Percentiles rank a stretch among this genome's conserved stretches.
Conservation (phyloP, 139 green algal genomes). For the Limnomonas spitsbergensis region DNA sequence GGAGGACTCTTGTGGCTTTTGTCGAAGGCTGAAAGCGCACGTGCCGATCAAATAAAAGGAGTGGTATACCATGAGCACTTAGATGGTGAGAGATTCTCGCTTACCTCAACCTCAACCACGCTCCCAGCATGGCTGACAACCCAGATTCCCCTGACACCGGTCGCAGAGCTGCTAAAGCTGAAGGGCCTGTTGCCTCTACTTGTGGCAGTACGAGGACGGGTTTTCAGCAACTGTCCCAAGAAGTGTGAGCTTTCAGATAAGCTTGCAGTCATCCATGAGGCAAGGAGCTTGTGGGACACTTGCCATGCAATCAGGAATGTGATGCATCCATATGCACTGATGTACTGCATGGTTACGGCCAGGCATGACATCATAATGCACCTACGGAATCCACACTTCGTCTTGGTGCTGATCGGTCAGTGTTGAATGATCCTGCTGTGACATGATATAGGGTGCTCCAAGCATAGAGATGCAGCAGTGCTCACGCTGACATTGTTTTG, state of each 20-base stretch:
- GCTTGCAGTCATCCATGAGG: constrained; percentile 32
- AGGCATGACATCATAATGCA: not conserved
- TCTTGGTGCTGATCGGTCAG: not conserved
- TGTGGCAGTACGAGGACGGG: constrained; percentile 46
- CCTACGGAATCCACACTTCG: not conserved
- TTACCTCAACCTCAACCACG: not conserved
- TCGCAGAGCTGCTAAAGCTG: constrained; percentile 29
- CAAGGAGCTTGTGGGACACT: not conserved
- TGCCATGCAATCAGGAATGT: not conserved
- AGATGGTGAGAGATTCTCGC: not conserved
- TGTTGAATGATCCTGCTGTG: not conserved
- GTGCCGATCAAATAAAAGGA: not conserved
- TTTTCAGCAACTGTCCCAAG: constrained; percentile 26
- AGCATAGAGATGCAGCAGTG: too few relatives aligned
- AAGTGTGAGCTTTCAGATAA: constrained; percentile 47
- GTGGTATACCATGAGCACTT: not conserved
- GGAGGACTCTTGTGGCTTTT: not conserved
- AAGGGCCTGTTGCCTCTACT: constrained; percentile 37
- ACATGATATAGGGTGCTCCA: too few relatives aligned
- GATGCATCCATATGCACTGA: too few relatives aligned
- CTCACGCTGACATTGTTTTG: too few relatives aligned
- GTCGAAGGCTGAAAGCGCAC: not conserved
- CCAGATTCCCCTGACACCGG: not conserved
- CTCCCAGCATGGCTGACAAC: too few relatives aligned
- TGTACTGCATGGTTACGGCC: too few relatives aligned